Evolutionary conservation across 495 filamentous ascomycete genomes (phyloP).

Genomic region (Cercophora samala): DNA sequence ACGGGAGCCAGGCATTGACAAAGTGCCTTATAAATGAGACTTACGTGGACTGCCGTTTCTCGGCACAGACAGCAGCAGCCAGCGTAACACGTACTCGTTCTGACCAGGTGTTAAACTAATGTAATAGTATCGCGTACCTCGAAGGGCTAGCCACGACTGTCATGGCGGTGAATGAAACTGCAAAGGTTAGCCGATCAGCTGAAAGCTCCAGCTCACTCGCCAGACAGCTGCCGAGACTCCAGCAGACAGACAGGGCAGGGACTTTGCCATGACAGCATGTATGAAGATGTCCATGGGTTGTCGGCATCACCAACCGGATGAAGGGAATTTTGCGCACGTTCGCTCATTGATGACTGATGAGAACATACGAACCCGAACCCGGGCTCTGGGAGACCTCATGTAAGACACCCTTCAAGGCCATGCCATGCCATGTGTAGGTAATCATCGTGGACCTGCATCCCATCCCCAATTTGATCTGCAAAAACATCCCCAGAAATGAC

Average conservation of each 20-base stretch:
- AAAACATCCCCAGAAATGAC: neutral
- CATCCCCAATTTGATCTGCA: neutral
- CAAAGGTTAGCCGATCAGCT: slow-evolving; percentile 9
- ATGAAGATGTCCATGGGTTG: neutral
- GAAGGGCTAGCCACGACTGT: neutral
- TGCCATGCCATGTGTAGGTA: neutral
- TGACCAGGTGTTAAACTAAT: neutral
- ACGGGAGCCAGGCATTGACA: slow-evolving; percentile 11
- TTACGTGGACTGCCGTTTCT: slow-evolving; percentile 4
- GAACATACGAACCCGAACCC: neutral
- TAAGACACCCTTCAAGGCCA: neutral
- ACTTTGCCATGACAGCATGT: neutral
- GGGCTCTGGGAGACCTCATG: neutral
- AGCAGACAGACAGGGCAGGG: neutral
- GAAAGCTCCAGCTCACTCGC: neutral
- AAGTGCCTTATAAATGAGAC: slow-evolving; percentile 5
- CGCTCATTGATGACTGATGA: neutral
- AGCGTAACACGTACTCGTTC: neutral
- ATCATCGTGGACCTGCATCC: neutral
- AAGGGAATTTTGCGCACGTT: slow-evolving; percentile 2
- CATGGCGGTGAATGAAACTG: slow-evolving; percentile 1
- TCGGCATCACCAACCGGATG: slow-evolving; percentile 3
- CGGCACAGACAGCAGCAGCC: neutral
- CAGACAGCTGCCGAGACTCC: neutral
- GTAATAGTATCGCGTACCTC: neutral